These are phyloP conservation scores for Priceomyces medius DNA, from an alignment of 805 yeast genomes.

Conservation along the genomic window DNA sequence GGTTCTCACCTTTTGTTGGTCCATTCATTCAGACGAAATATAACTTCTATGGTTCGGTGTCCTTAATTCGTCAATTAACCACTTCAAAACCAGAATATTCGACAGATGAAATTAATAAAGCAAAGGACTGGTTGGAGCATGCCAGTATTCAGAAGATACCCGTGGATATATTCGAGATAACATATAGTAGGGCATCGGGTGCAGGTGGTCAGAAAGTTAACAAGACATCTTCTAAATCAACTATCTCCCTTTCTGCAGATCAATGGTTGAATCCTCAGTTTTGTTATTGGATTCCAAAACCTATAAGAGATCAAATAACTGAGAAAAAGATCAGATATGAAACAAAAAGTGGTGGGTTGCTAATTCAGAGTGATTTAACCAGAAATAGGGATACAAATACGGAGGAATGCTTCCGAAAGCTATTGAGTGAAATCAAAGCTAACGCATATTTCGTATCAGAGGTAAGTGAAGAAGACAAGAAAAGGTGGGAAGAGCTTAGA, in stretches of 20 bases:
- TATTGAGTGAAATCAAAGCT: conserved; percentile 50
- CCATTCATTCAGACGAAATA: neutral
- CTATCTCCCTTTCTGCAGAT: conserved; percentile 45
- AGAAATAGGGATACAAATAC: conserved; percentile 60
- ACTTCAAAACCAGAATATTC: neutral
- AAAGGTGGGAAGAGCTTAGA: conserved; percentile 50
- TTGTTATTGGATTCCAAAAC: conserved; percentile 59
- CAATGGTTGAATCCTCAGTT: conserved; percentile 43
- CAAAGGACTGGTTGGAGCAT: conserved; percentile 44
- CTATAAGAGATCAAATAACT: conserved; percentile 43
- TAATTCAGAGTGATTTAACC: conserved; percentile 59
- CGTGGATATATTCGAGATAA: conserved; percentile 38
- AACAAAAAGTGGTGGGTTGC: conserved; percentile 52
- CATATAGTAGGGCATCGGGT: conserved; percentile 66
- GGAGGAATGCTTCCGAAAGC: conserved; percentile 58
- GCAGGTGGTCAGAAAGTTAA: conserved; percentile 91
- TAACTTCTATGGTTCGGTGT: neutral
- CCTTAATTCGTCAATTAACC: neutral
- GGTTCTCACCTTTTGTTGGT: neutral
- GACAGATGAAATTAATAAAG: conserved; percentile 24
- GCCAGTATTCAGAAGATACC: conserved; percentile 42
- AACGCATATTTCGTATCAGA: conserved; percentile 50
- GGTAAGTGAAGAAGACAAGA: conserved; percentile 42
- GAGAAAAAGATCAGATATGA: conserved; percentile 48
- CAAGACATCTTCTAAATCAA: conserved; percentile 67